Percentiles rank a stretch among this genome's conserved stretches.
These are phyloP conservation scores for Thelonectria olida DNA, from an alignment of 2,329 filamentous ascomycete genomes.

Conservation along the genomic window DNA sequence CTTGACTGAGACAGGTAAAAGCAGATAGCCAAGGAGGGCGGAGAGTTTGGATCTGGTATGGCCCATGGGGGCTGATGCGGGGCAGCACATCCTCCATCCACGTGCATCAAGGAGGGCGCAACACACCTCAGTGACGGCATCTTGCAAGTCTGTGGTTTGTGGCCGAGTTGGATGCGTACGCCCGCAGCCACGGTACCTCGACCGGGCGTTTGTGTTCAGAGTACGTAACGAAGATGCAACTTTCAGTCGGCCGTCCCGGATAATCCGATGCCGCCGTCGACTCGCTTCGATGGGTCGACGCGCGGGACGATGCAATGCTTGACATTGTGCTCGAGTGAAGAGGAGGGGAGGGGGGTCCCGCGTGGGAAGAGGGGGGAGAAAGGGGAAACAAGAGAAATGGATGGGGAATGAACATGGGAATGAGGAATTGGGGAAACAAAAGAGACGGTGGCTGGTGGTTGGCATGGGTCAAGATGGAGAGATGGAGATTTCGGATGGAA, in stretches of 20 bases:
- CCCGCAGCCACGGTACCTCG: neutral
- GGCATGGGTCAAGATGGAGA: slow-evolving; percentile 5
- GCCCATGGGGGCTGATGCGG: slow-evolving; percentile 11
- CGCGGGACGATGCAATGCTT: neutral
- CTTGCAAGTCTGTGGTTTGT: neutral
- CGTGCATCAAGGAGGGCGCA: neutral
- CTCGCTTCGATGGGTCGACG: neutral
- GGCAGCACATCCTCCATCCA: slow-evolving; percentile 11
- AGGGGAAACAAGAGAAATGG: neutral
- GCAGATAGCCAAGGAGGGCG: slow-evolving; percentile 5
- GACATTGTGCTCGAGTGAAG: neutral
- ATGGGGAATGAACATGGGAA: neutral
- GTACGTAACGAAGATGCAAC: neutral
- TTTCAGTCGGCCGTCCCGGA: neutral
- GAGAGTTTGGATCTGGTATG: slow-evolving; percentile 21
- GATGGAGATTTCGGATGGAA: slow-evolving; percentile 4
- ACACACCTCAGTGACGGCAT: neutral
- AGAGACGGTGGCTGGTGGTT: neutral
- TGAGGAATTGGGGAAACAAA: neutral
- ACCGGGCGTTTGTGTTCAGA: neutral
- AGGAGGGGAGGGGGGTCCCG: neutral
- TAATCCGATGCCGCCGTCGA: neutral
- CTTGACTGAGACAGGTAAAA: slow-evolving; percentile 22
- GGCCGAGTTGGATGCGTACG: neutral
- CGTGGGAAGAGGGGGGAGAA: neutral